phyloP scores from a whole-genome alignment of 495 filamentous ascomycete species.

The Penicillium psychrofluorescens region DNA sequence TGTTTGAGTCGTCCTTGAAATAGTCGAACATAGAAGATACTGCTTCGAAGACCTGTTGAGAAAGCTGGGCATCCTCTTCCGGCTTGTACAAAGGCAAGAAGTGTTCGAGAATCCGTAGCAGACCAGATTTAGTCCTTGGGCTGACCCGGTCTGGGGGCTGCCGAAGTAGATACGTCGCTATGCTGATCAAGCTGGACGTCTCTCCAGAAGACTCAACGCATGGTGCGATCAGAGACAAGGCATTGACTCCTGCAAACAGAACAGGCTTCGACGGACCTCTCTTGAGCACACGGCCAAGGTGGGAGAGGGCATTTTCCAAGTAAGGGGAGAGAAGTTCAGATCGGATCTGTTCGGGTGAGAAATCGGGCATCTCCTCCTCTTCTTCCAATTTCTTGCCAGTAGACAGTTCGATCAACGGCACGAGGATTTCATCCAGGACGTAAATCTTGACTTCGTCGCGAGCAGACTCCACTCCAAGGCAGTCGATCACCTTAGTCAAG shows the following conservation, averaged over 20 bases:
- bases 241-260: constrained; percentile 69
- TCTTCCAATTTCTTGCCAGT: constrained; percentile 37
- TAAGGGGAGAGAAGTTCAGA: constrained; percentile 60
- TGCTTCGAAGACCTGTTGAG: constrained; percentile 51
- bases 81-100: constrained; percentile 60
- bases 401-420: constrained; percentile 50
- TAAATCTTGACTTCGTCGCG: constrained; percentile 87
- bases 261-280: constrained; percentile 64
- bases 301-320: constrained; percentile 58
- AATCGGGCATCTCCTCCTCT: constrained; percentile 45
- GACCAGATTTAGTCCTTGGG: constrained; percentile 72
- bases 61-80: constrained; percentile 36
- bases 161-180: constrained; percentile 70
- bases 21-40: constrained; percentile 74
- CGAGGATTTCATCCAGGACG: constrained; percentile 63
- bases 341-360: constrained; percentile 42
- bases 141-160: constrained; percentile 76
- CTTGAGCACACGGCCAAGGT: constrained; percentile 62
- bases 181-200: constrained; percentile 64
- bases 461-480: constrained; percentile 61
- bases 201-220: constrained; percentile 63
- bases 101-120: constrained; percentile 66
- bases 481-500: constrained; percentile 62
- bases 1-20: constrained; percentile 71
- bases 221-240: constrained; percentile 65